Base-by-base conservation (phyloP, 495 filamentous ascomycete species). In the Neurospora tetrasperma region DNA sequence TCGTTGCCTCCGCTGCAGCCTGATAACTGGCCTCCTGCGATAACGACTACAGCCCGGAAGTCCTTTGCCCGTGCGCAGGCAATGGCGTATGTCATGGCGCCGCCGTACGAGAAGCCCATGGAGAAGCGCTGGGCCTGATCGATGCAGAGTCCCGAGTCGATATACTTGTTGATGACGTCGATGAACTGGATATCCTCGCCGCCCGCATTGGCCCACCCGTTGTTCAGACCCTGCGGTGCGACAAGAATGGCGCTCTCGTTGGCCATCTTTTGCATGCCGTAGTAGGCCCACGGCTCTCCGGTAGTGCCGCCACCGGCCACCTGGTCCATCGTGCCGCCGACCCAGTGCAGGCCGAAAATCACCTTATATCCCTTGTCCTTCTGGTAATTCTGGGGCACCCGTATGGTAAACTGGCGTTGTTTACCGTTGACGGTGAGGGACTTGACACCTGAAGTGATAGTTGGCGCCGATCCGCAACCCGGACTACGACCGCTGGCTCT, bases 31-130 rank as follows among this genome's bases (percentile, higher is more conserved):
- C 74, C 80, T 10, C 83, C 84, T 14, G 77, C 80, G 69, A 84
- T 70, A 5, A 80, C 79, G 38, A 80, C 79, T 3, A 85, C 82
- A 11, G 78, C 84, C 11, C 78, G 77, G 69, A 84, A 83, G 44
- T 79, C 79, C 44, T 82, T 80, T 1, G 80, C 76, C 1, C 78
- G 78, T 9, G 82, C 74, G 69, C 84, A 85, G 12, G 84, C 83
- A 42, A 85, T 70, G 9, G 78, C 74, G 40, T 81, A 84, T 12
- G 80, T 82, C 83, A 85, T 85, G 42, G 76, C 77, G 27, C 75
- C 84, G 16, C 84, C 84, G 75, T 83, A 86, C 69, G 81, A 83
- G 74, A 83, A 86, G 38, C 84, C 84, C 8, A 78, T 79, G 1
- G 80, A 76, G 77, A 83, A 86, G 70, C 81, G 74, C 68, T 79